These are phyloP conservation scores for Trichoderma gracile DNA, from an alignment of 2,329 filamentous ascomycete genomes.

Conservation along the genomic window DNA sequence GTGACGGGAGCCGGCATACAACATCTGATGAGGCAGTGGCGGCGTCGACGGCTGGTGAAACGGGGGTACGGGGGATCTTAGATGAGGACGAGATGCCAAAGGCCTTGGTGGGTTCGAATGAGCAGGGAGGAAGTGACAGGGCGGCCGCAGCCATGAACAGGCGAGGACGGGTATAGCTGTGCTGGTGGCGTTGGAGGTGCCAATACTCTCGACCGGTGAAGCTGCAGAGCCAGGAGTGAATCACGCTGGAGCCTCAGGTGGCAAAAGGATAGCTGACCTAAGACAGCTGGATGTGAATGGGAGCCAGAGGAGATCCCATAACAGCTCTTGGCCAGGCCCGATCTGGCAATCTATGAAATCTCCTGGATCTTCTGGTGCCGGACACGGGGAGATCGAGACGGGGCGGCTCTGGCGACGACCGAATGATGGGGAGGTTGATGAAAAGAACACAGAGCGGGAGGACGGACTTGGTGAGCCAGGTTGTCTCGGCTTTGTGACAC, in stretches of 20 bases:
- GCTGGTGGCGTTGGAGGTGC: conserved; percentile 17
- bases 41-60: conserved; percentile 16
- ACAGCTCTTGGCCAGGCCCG: conserved; percentile 15
- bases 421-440: conserved; percentile 6
- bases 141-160: conserved; percentile 40
- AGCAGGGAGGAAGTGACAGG: conserved; percentile 34
- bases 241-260: conserved; percentile 4
- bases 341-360: conserved; percentile 20
- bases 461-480: not conserved
- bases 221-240: conserved; percentile 4
- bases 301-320: conserved; percentile 16
- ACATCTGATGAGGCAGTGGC: conserved; percentile 52
- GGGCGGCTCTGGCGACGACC: conserved; percentile 7
- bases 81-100: conserved; percentile 37
- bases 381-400: conserved; percentile 8
- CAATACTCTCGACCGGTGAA: conserved; percentile 3
- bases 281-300: conserved; percentile 17
- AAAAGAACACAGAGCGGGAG: conserved; percentile 15
- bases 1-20: conserved; percentile 44
- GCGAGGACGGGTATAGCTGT: conserved; percentile 8
- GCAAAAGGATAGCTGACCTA: conserved; percentile 25
- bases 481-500: conserved; percentile 17
- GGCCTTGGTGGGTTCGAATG: conserved; percentile 37
- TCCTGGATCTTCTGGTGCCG: conserved; percentile 1
- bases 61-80: not conserved